Conservation (phyloP, 2,329 filamentous ascomycete species). For the Aspergillus transmontanensis region DNA sequence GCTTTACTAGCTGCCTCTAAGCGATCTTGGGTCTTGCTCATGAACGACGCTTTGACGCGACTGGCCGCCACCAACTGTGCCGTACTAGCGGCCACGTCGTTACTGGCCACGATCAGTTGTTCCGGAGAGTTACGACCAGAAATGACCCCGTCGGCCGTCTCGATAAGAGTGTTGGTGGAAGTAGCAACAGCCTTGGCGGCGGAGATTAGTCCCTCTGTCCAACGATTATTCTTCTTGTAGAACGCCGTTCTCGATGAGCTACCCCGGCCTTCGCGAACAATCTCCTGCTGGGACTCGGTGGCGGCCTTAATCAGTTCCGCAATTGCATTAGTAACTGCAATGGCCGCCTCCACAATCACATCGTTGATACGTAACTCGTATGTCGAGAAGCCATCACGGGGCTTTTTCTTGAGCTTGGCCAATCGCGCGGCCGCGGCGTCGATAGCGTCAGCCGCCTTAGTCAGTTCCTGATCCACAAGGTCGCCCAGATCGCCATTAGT, state of each 20-base stretch:
- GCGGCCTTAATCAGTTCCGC: slow-evolving; percentile 93
- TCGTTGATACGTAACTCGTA: slow-evolving; percentile 97
- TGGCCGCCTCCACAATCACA: slow-evolving; percentile 87
- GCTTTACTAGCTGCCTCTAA: slow-evolving; percentile 91
- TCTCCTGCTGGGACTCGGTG: slow-evolving; percentile 90
- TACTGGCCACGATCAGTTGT: slow-evolving; percentile 96
- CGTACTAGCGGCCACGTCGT: slow-evolving; percentile 93
- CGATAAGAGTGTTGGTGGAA: slow-evolving; percentile 94
- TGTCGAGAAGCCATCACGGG: slow-evolving; percentile 90
- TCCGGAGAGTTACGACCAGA: slow-evolving; percentile 90
- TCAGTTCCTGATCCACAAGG: slow-evolving; percentile 87
- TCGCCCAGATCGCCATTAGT: slow-evolving; percentile 85
- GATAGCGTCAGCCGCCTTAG: slow-evolving; percentile 92
- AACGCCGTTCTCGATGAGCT: slow-evolving; percentile 87
- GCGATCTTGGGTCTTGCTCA: slow-evolving; percentile 93
- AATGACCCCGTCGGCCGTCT: slow-evolving; percentile 95
- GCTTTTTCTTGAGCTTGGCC: slow-evolving; percentile 91
- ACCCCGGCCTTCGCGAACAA: slow-evolving; percentile 88
- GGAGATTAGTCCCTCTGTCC: slow-evolving; percentile 97
- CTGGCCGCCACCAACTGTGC: slow-evolving; percentile 95
- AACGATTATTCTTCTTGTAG: slow-evolving; percentile 99
- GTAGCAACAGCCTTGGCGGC: slow-evolving; percentile 93
- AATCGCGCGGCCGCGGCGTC: slow-evolving; percentile 87
- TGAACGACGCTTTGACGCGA: slow-evolving; percentile 95
- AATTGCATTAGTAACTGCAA: slow-evolving; percentile 91